Evolutionary conservation across 805 yeast genomes (phyloP).

Genomic region (Candida multigemmis): DNA sequence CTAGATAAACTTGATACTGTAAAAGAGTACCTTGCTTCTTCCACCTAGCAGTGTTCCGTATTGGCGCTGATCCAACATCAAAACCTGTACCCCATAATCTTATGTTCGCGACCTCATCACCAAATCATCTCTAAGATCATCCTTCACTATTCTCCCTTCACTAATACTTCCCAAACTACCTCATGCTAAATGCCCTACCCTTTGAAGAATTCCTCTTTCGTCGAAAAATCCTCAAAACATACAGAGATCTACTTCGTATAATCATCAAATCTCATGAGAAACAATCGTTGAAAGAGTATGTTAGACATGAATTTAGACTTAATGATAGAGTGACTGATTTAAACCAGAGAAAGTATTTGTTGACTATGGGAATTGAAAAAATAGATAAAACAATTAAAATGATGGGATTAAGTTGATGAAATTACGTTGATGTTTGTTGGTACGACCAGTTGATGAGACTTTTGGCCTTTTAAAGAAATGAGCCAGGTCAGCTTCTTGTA

Average conservation of each 20-base stretch:
- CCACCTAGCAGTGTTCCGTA: too few relatives aligned
- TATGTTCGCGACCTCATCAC: too few relatives aligned
- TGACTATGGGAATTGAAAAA: conserved; percentile 20
- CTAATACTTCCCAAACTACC: too few relatives aligned
- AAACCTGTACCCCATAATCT: too few relatives aligned
- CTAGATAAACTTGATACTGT: too few relatives aligned
- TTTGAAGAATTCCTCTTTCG: conserved; percentile 33
- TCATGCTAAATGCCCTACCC: too few relatives aligned
- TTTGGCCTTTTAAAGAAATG: conserved; percentile 2
- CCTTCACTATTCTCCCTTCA: too few relatives aligned
- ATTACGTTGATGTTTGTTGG: background rate
- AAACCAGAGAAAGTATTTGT: conserved; percentile 26
- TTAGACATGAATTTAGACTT: conserved; percentile 24
- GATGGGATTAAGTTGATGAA: conserved; percentile 8
- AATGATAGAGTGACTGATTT: conserved; percentile 18
- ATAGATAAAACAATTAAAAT: conserved; percentile 16
- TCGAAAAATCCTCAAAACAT: conserved; percentile 20
- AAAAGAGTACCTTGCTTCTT: too few relatives aligned
- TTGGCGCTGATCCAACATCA: too few relatives aligned
- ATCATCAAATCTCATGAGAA: conserved; percentile 28
- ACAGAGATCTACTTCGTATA: conserved; percentile 22
- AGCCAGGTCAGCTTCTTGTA: conserved; percentile 1
- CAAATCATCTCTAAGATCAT: too few relatives aligned
- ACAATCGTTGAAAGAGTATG: conserved; percentile 20
- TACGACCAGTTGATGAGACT: conserved; percentile 1